A percentile compares a stretch with the other conserved stretches of the same genome.
Conservation (phyloP, 2,329 filamentous ascomycete species). For the Aspergillus terreus region DNA sequence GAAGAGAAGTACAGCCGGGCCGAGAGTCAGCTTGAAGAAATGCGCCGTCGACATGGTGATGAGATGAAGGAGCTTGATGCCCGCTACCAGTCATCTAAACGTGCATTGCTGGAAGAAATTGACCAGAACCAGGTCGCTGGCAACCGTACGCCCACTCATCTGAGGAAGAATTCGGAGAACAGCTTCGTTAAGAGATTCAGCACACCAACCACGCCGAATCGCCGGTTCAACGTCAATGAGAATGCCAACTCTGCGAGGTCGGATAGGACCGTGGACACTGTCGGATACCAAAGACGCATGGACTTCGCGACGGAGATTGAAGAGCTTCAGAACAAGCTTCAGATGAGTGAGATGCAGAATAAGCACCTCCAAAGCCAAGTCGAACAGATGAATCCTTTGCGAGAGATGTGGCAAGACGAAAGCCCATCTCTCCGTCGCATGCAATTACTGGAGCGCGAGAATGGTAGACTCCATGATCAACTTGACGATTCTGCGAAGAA, state of each 20-base stretch:
- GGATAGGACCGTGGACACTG: constrained; percentile 78
- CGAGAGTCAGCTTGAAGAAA: constrained; percentile 74
- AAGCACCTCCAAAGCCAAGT: constrained; percentile 86
- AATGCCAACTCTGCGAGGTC: constrained; percentile 69
- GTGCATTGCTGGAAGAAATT: constrained; percentile 81
- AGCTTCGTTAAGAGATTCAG: constrained; percentile 59
- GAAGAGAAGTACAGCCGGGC: constrained; percentile 76
- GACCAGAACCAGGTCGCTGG: constrained; percentile 73
- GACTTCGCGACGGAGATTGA: constrained; percentile 88
- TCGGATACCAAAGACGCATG: constrained; percentile 82
- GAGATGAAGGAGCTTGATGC: constrained; percentile 64
- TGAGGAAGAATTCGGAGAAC: constrained; percentile 58
- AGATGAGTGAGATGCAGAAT: constrained; percentile 93
- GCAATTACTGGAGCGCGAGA: constrained; percentile 88
- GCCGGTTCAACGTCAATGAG: constrained; percentile 64
- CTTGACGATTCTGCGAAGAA: constrained; percentile 92
- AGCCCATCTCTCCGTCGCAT: constrained; percentile 76
- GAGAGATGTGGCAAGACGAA: constrained; percentile 64
- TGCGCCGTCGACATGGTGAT: constrained; percentile 70
- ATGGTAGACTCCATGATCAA: constrained; percentile 87
- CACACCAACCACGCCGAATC: constrained; percentile 72
- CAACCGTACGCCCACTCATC: constrained; percentile 70
- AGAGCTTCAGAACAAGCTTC: constrained; percentile 87
- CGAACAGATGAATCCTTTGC: constrained; percentile 62
- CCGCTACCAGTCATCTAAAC: constrained; percentile 60